Base-by-base conservation (phyloP, 805 yeast species). In the Candida boleticola region DNA sequence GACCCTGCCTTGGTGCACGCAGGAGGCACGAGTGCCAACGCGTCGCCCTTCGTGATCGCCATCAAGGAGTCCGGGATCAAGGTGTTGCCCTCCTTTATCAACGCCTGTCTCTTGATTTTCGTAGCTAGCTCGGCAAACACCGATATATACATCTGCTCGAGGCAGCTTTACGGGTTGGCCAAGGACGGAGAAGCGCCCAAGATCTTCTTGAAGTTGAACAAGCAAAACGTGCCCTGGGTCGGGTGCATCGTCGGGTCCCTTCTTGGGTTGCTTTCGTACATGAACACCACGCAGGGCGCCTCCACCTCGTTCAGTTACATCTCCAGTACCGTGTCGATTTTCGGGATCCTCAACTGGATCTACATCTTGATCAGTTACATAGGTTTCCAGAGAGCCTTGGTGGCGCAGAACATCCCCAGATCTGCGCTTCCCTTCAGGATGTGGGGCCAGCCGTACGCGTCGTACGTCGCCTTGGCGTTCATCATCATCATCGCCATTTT, bases 21-120 rank as follows among this genome's bases (percentile, higher is more conserved):
- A 21, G 63, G 56, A 10, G 46, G 59, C 11, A 51, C 68, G 13
- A 77, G 80, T 48, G 66, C 66, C 4, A 64, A 62, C 18, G 61
- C 64, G 4, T 57, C 64, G 19, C 71, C 71, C 6, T 66, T 67
- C 63, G 68, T 65, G 30, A 60, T 66, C 48, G 71, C 68, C 23
- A 58, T 65, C 43, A 54, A 49, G 37, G 26, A 40, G 4, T 63
- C 63, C n/a, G 68, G 68, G 4, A 64, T 65, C 10, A 48, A 51
- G 37, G 68, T 67, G 4, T 52, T 64, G 37, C 68, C 60, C 41
- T 59, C 66, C 3, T 49, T 65, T 47, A 67, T 64, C 17, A 65
- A 65, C 46, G 65, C 60, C 11, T 35, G 36, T n/a, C 22, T 47
- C 5, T 42, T 47, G 19, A 17, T 47, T 20, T 40, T 44, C 14